A percentile compares a stretch with the other conserved stretches of the same genome.
phyloP scores from a whole-genome alignment of 345 rosid genomes.

The Turnera subulata region DNA sequence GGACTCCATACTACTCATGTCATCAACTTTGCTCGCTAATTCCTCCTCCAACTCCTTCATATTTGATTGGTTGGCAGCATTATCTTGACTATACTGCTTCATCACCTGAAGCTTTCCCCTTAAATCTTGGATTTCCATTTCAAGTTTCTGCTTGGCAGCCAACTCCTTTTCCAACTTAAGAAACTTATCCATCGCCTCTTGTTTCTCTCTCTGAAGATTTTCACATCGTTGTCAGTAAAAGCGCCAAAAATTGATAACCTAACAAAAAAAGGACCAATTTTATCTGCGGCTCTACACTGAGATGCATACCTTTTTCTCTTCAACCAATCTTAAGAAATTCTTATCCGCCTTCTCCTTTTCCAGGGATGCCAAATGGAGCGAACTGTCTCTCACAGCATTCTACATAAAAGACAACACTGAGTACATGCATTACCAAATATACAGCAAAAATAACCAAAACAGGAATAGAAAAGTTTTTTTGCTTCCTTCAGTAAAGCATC shows the following conservation, averaged over 20 bases:
- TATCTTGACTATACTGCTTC: slow-evolving; percentile 69
- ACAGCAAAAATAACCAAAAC: too few species aligned
- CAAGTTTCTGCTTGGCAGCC: slow-evolving; percentile 70
- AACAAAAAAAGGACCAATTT: not conserved
- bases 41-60: slow-evolving; percentile 68
- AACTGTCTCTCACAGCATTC: slow-evolving; percentile 51
- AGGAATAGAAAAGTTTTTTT: too few species aligned
- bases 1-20: slow-evolving; percentile 29
- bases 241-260: not conserved
- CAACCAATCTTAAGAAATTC: slow-evolving; percentile 62
- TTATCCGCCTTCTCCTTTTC: slow-evolving; percentile 76
- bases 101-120: slow-evolving; percentile 76
- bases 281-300: not conserved
- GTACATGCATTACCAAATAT: too few species aligned
- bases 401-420: too few species aligned
- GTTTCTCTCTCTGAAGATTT: slow-evolving; percentile 70
- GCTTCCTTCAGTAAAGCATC: too few species aligned
- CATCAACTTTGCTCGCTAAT: slow-evolving; percentile 47
- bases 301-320: slow-evolving; percentile 65
- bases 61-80: slow-evolving; percentile 52
- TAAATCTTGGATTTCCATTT: slow-evolving; percentile 82
- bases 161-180: slow-evolving; percentile 61
- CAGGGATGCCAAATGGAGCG: slow-evolving; percentile 71
- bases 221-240: slow-evolving; percentile 4
- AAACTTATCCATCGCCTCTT: slow-evolving; percentile 54